These are phyloP conservation scores for Singerocomus rubriflavus DNA, from an alignment of 1,284 basidiomycete species.

Conservation along the genomic window DNA sequence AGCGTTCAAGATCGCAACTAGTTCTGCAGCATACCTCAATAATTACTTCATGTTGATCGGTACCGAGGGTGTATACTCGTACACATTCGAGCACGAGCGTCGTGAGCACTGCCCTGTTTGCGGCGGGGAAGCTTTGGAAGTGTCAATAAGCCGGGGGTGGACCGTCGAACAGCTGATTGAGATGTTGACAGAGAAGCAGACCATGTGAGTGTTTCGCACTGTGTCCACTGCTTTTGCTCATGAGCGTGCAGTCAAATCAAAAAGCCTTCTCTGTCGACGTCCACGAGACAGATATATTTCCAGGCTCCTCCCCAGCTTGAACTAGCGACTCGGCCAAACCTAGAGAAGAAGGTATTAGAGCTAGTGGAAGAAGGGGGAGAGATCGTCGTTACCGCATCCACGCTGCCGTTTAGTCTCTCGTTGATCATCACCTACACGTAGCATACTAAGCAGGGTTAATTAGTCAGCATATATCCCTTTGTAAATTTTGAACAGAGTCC, in stretches of 20 bases:
- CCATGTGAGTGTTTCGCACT: constrained; percentile 61
- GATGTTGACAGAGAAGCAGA: constrained; percentile 77
- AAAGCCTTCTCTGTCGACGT: constrained; percentile 79
- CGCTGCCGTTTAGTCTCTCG: constrained; percentile 83
- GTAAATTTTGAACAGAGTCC: constrained; percentile 2
- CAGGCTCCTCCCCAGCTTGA: constrained; percentile 91
- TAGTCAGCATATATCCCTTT: constrained; percentile 26
- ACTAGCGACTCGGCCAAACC: constrained; percentile 82
- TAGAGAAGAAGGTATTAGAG: constrained; percentile 82
- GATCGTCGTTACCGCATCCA: constrained; percentile 83
- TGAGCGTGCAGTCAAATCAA: constrained; percentile 77
- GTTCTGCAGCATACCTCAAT: constrained; percentile 89
- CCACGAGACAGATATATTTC: constrained; percentile 78
- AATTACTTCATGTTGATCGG: constrained; percentile 99
- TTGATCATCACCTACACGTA: constrained; percentile 64
- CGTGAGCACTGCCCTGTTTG: constrained; percentile 96
- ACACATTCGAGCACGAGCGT: constrained; percentile 95
- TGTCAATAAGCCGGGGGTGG: constrained; percentile 65
- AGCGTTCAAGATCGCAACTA: constrained; percentile 98
- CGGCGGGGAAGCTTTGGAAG: constrained; percentile 82
- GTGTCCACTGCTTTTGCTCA: neutral
- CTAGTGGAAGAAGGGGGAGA: constrained; percentile 75
- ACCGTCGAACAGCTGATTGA: constrained; percentile 87
- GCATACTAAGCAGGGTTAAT: constrained; percentile 13
- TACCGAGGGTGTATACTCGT: constrained; percentile 95